These are phyloP conservation scores for Tylopilus felleus DNA, from an alignment of 768 basidiomycete species.

Conservation along the genomic window DNA sequence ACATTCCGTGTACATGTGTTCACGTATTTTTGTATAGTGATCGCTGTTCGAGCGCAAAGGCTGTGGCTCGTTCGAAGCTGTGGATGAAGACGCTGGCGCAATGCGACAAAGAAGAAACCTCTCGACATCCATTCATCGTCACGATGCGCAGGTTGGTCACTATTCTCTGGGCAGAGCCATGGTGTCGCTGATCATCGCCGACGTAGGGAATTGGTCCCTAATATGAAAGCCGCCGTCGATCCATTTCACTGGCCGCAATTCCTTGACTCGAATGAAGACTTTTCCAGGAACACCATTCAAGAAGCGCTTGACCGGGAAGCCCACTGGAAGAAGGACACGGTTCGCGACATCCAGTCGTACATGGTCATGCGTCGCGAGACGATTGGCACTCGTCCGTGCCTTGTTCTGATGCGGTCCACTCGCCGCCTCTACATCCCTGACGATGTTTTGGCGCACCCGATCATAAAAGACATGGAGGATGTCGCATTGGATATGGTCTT, in stretches of 20 bases:
- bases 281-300: conserved; percentile 20
- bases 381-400: conserved; percentile 28
- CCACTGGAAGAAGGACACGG: conserved; percentile 7
- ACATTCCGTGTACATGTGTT: neutral
- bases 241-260: conserved; percentile 31
- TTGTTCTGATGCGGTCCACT: conserved; percentile 29
- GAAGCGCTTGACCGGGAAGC: conserved; percentile 29
- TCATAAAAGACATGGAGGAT: conserved; percentile 28
- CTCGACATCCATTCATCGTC: conserved; percentile 23
- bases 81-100: conserved; percentile 25
- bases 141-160: conserved; percentile 24
- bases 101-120: conserved; percentile 12
- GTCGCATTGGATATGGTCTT: conserved; percentile 26
- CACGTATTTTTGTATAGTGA: conserved; percentile 15
- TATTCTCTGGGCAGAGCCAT: neutral
- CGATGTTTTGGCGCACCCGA: conserved; percentile 18
- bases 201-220: conserved; percentile 22
- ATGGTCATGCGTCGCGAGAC: conserved; percentile 29
- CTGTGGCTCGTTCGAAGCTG: conserved; percentile 14
- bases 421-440: conserved; percentile 26
- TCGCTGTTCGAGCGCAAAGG: conserved; percentile 22
- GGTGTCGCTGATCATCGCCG: neutral
- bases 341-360: conserved; percentile 24
- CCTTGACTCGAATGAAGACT: conserved; percentile 18
- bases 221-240: conserved; percentile 21